phyloP scores from a whole-genome alignment of 2,329 filamentous ascomycete genomes.

The Phyllosticta ampelicida region DNA sequence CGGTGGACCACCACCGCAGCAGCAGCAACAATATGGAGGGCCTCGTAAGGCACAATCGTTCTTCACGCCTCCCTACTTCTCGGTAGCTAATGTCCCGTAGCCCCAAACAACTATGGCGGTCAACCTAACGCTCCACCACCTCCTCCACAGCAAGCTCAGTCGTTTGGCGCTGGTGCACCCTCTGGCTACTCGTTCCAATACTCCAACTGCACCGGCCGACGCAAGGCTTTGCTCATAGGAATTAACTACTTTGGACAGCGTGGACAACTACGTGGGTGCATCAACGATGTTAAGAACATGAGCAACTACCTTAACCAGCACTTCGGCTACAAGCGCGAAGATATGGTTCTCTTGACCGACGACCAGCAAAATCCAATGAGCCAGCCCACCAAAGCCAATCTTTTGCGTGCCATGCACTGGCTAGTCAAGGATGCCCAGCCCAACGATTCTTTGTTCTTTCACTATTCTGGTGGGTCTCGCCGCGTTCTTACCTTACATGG shows the following conservation, averaged over 20 bases:
- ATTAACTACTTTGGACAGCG: conserved; percentile 96
- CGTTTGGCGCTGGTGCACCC: conserved; percentile 59
- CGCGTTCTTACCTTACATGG: not conserved
- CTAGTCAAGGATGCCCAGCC: conserved; percentile 84
- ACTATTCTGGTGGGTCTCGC: conserved; percentile 67
- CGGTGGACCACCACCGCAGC: conserved; percentile 12
- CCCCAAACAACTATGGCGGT: not conserved
- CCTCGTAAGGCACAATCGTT: not conserved
- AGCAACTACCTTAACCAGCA: conserved; percentile 78
- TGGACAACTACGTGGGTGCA: conserved; percentile 83
- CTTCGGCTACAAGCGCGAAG: conserved; percentile 86
- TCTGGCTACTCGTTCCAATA: conserved; percentile 78
- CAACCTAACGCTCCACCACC: conserved; percentile 44
- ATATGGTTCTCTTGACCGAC: conserved; percentile 95
- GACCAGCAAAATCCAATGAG: conserved; percentile 97
- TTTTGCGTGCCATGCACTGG: conserved; percentile 95
- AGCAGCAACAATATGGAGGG: conserved; percentile 3
- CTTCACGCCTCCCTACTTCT: conserved; percentile 1
- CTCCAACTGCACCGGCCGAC: conserved; percentile 75
- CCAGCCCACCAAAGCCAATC: conserved; percentile 92
- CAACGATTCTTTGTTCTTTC: conserved; percentile 94
- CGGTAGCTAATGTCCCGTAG: conserved; percentile 26
- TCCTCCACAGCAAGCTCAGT: conserved; percentile 48
- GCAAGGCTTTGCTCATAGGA: conserved; percentile 84
- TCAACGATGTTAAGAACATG: conserved; percentile 98